Base-by-base conservation (phyloP, 768 basidiomycete genomes). In the Tricholoma sp. region DNA sequence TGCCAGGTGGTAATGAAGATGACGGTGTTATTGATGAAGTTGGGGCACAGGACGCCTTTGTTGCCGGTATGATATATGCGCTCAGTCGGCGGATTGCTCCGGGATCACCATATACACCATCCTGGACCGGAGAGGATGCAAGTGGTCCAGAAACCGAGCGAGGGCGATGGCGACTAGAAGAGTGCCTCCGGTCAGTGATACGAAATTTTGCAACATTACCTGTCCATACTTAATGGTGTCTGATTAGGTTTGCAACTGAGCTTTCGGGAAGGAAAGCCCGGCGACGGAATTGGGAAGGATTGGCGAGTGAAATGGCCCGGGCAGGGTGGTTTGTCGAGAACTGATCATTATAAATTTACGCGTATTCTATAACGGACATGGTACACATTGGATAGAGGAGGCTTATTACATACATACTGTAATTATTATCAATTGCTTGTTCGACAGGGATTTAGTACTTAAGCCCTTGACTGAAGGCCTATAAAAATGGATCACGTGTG, bases 21-120 rank as follows among this genome's bases (percentile, higher is more conserved):
- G 79, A 76, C 16, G 75, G 74, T 22, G 71, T 80, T 2, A 72
- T 84, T 7, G 90, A 91, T 64, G 89, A 91, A 61, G 80, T 85
- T 9, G 89, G 89, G 0, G 85, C 87, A 1, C 87, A 91, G 62
- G 86, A 89, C 57, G 90, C 89, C 3, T 91, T 91, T 62, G 81
- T 91, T n/a, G 85, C 88, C 0, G 91, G 90, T 7, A 92, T 94
- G 89, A 88, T 94, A 55, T 93, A 83, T 69, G 83, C 90, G 0
- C 67, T 94, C 61, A 91, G 85, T 55, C 74, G 89, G 62, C 77
- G 83, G 46, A 72, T 91, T 53, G 71, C 85, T 49, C 91, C 91
- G 31, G 89, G 91, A 0, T 70, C 80, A 8, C 91, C 89, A n/a
- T 93, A 89, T 69, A 84, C 83, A 8, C 88, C 85, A 22, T 76